phyloP scores from a whole-genome alignment of 495 filamentous ascomycete species.

The Neurospora sp. region DNA sequence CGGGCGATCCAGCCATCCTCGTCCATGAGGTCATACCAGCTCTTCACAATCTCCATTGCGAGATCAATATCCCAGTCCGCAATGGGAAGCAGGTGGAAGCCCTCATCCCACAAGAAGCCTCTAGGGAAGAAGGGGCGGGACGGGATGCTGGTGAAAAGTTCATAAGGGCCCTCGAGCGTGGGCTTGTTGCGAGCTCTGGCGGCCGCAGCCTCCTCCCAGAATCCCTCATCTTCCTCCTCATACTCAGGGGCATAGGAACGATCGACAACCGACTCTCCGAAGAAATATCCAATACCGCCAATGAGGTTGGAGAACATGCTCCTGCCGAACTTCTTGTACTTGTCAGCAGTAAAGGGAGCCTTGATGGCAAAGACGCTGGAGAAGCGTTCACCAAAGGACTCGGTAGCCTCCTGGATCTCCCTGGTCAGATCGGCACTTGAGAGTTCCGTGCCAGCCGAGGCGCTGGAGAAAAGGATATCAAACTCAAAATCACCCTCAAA shows the following conservation, averaged over 20 bases:
- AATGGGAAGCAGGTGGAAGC: conserved; percentile 88
- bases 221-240: conserved; percentile 92
- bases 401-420: conserved; percentile 54
- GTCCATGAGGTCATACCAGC: conserved; percentile 93
- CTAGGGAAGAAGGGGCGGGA: conserved; percentile 93
- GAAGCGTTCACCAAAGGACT: conserved; percentile 66
- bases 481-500: conserved; percentile 92
- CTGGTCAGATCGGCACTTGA: conserved; percentile 56
- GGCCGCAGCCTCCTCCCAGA: conserved; percentile 80
- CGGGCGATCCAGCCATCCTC: conserved; percentile 96
- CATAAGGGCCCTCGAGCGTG: conserved; percentile 68
- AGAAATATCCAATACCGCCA: conserved; percentile 92
- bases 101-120: conserved; percentile 97
- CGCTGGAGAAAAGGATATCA: conserved; percentile 83
- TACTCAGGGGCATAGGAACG: conserved; percentile 85
- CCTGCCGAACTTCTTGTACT: conserved; percentile 72
- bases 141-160: conserved; percentile 88
- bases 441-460: conserved; percentile 49
- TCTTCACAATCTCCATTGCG: conserved; percentile 83
- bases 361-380: conserved; percentile 60
- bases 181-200: conserved; percentile 57
- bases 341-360: conserved; percentile 60
- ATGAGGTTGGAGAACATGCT: conserved; percentile 91
- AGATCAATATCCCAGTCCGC: conserved; percentile 90
- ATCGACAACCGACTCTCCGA: conserved; percentile 78